phyloP scores from a whole-genome alignment of 768 basidiomycete genomes.

The Pisolithus orientalis region DNA sequence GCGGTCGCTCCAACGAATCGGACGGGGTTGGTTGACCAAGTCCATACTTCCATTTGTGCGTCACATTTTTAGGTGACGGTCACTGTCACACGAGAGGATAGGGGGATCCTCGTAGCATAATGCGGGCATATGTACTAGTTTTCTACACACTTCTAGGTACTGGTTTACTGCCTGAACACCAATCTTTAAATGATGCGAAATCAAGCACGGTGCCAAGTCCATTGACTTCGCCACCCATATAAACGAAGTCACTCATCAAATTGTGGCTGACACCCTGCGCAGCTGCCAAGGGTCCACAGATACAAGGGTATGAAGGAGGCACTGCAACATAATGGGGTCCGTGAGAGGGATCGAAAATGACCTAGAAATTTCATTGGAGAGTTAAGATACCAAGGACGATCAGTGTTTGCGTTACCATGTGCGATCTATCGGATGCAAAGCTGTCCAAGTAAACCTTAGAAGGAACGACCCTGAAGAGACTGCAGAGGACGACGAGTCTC shows the following conservation, averaged over 20 bases:
- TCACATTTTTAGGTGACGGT: conserved; percentile 15
- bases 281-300: conserved; percentile 40
- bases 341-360: conserved; percentile 6
- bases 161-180: conserved; percentile 14
- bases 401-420: conserved; percentile 49
- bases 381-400: conserved; percentile 3
- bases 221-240: conserved; percentile 32
- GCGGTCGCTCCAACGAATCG: not conserved
- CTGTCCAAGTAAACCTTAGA: conserved; percentile 43
- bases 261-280: conserved; percentile 40
- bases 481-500: conserved; percentile 18
- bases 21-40: not conserved
- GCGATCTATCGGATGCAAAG: conserved; percentile 72
- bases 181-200: conserved; percentile 15
- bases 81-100: conserved; percentile 14
- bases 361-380: conserved; percentile 3
- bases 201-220: conserved; percentile 39
- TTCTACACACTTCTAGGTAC: not conserved
- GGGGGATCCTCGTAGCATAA: not conserved
- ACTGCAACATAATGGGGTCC: conserved; percentile 32
- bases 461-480: conserved; percentile 57
- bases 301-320: conserved; percentile 44
- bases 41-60: conserved; percentile 10
- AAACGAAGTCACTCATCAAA: conserved; percentile 54
- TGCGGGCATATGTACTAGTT: not conserved